phyloP scores from a whole-genome alignment of 345 rosid species.

The Gossypium arboreum region DNA sequence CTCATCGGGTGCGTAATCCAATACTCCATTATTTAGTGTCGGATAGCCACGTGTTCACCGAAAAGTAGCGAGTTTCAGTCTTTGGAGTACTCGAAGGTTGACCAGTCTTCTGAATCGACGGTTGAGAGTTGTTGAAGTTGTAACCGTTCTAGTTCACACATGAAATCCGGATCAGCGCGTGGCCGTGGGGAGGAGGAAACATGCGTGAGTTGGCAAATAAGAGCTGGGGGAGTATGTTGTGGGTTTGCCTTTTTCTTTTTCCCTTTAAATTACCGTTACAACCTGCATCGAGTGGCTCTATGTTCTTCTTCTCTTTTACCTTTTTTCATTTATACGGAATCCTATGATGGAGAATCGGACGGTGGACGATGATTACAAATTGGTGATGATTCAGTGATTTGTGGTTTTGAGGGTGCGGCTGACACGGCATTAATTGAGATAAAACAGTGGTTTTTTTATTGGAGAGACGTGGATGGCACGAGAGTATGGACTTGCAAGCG shows the following conservation, averaged over 20 bases:
- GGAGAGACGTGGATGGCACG: slow-evolving; percentile 1
- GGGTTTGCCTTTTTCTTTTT: neutral
- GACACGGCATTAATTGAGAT: slow-evolving; percentile 4
- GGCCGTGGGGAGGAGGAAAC: neutral
- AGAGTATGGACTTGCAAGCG: slow-evolving; percentile 1
- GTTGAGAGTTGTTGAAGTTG: neutral
- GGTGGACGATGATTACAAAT: neutral
- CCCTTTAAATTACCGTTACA: slow-evolving; percentile 1
- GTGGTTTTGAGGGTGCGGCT: neutral
- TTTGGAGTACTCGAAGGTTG: neutral
- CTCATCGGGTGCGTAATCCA: no score
- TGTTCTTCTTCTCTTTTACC: neutral
- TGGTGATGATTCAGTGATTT: neutral
- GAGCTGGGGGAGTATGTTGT: neutral
- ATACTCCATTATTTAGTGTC: no score
- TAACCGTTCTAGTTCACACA: neutral
- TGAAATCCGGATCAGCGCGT: neutral
- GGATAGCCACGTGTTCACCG: no score
- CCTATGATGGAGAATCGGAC: neutral
- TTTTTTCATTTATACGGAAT: neutral
- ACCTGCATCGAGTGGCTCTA: neutral
- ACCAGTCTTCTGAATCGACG: neutral
- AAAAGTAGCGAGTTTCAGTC: no score
- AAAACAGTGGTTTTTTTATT: neutral
- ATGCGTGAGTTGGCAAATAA: neutral